Evolutionary conservation across 495 filamentous ascomycete genomes (phyloP).

Genomic region (Amphirosellinia nigrospora): DNA sequence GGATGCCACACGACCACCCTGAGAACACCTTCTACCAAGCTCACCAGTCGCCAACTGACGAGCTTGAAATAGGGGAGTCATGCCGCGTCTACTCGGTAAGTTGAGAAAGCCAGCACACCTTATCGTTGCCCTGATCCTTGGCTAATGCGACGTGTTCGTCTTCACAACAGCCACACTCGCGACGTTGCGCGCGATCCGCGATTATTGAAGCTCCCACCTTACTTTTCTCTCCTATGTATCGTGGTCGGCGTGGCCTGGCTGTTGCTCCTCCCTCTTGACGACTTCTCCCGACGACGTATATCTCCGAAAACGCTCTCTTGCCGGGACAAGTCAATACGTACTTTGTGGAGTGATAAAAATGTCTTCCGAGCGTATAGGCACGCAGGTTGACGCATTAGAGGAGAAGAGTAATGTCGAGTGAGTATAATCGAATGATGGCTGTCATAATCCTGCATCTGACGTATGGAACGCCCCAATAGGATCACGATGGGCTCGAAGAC

Average conservation of each 20-base stretch:
- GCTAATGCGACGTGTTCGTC: constrained; percentile 15
- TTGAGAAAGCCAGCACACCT: neutral
- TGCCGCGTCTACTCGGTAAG: constrained; percentile 44
- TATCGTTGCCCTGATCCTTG: neutral
- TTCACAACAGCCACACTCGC: constrained; percentile 50
- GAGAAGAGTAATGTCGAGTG: constrained; percentile 59
- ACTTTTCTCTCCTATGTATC: constrained; percentile 86
- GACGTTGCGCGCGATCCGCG: constrained; percentile 68
- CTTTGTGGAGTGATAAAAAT: constrained; percentile 95
- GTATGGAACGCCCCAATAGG: constrained; percentile 40
- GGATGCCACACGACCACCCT: constrained; percentile 21
- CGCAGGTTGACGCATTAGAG: constrained; percentile 72
- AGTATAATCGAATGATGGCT: constrained; percentile 18
- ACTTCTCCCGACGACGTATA: constrained; percentile 94
- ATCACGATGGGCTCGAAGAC: constrained; percentile 70
- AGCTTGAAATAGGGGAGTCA: constrained; percentile 24
- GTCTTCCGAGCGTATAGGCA: constrained; percentile 91
- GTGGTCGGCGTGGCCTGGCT: constrained; percentile 91
- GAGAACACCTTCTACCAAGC: constrained; percentile 19
- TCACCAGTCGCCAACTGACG: constrained; percentile 13
- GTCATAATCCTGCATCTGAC: constrained; percentile 1
- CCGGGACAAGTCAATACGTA: constrained; percentile 98
- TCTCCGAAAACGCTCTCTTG: constrained; percentile 95
- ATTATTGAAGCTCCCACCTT: constrained; percentile 75
- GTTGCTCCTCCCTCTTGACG: constrained; percentile 87